These are phyloP conservation scores for Neopestalotiopsis sp. DNA, from an alignment of 2,329 filamentous ascomycete species.

Conservation along the genomic window DNA sequence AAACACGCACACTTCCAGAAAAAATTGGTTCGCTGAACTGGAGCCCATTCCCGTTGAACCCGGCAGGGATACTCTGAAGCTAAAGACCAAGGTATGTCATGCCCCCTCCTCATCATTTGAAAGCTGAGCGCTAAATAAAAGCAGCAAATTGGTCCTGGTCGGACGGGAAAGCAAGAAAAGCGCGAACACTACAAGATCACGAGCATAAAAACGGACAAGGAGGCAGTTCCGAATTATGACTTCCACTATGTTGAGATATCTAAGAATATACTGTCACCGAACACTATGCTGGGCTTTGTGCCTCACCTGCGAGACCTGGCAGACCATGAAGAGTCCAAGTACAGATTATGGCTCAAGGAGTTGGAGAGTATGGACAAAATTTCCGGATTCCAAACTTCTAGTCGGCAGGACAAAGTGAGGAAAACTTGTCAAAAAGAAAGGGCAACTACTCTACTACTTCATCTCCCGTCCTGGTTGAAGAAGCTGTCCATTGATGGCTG, in stretches of 20 bases:
- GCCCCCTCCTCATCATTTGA: neutral
- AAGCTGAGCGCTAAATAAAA: conserved; percentile 17
- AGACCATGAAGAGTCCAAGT: conserved; percentile 59
- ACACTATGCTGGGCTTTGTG: conserved; percentile 65
- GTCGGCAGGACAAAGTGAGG: conserved; percentile 54
- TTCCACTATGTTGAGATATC: conserved; percentile 65
- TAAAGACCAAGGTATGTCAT: conserved; percentile 53
- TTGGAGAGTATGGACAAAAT: conserved; percentile 62
- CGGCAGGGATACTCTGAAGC: conserved; percentile 47
- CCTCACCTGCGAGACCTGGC: conserved; percentile 63
- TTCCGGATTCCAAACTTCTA: conserved; percentile 61
- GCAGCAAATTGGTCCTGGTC: conserved; percentile 46
- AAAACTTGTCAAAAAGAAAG: conserved; percentile 57
- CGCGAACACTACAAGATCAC: conserved; percentile 47
- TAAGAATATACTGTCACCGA: conserved; percentile 64
- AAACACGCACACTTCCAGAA: conserved; percentile 45
- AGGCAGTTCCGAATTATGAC: conserved; percentile 61
- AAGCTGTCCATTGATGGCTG: conserved; percentile 55
- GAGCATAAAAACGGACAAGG: conserved; percentile 54
- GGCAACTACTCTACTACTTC: conserved; percentile 55
- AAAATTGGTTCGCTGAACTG: conserved; percentile 54
- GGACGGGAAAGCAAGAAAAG: conserved; percentile 48
- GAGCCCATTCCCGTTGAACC: conserved; percentile 38
- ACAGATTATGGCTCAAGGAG: conserved; percentile 61
- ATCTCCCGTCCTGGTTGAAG: conserved; percentile 59